A percentile compares a stretch with the other conserved stretches of the same genome.
phyloP scores from a whole-genome alignment of 1,139 yeast genomes.

The Geotrichum bryndzae region DNA sequence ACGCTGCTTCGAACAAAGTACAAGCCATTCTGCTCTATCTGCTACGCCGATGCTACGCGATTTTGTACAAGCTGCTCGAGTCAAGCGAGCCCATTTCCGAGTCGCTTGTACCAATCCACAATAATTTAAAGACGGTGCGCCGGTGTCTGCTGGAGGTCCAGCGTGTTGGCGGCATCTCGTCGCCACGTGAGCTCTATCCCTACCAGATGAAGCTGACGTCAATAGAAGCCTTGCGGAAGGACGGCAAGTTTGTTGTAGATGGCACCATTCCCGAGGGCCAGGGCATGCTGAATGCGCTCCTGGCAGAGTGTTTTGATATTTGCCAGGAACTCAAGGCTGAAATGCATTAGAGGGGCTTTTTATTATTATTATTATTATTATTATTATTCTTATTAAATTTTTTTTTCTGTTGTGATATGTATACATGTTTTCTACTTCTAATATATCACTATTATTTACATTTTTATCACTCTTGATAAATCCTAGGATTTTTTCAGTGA shows the following conservation, averaged over 20 bases:
- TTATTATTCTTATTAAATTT: no score
- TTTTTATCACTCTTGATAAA: background rate
- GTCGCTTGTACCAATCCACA: slow-evolving; percentile 85
- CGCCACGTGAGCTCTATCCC: slow-evolving; percentile 84
- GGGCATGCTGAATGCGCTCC: slow-evolving; percentile 80
- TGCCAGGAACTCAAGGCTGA: slow-evolving; percentile 57
- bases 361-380: no score
- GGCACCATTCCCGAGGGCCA: slow-evolving; percentile 95
- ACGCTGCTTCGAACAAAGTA: no score
- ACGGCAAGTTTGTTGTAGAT: slow-evolving; percentile 86
- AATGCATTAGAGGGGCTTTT: no score
- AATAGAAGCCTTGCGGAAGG: slow-evolving; percentile 74
- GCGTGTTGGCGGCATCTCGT: slow-evolving; percentile 85
- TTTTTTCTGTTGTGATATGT: no score
- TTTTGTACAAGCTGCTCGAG: slow-evolving; percentile 80
- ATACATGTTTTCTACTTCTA: no score
- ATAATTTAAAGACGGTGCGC: slow-evolving; percentile 85
- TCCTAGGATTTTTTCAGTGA: background rate
- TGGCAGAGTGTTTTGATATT: slow-evolving; percentile 92
- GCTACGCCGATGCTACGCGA: slow-evolving; percentile 82
- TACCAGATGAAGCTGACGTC: slow-evolving; percentile 91
- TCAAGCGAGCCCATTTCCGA: slow-evolving; percentile 93
- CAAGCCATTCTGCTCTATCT: slow-evolving; percentile 60
- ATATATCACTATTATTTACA: background rate
- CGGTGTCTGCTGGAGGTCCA: slow-evolving; percentile 83